Conservation (phyloP, 225 moss, liverwort and hornwort genomes). For the Straminergon stramineum region DNA sequence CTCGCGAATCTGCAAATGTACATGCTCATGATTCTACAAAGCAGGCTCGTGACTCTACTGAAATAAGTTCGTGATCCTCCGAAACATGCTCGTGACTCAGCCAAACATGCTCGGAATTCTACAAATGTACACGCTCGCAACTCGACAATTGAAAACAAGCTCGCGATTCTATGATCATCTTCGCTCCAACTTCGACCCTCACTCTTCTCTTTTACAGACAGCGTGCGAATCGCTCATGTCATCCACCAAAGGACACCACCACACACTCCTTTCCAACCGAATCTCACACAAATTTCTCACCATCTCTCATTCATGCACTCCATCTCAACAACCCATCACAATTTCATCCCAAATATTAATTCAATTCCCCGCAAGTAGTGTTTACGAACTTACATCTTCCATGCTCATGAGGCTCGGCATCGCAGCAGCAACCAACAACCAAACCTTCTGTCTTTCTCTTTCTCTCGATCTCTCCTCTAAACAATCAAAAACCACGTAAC, state of each 20-base stretch:
- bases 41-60: too few species aligned
- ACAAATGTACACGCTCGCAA: background rate
- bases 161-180: background rate
- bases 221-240: background rate
- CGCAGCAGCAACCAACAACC: background rate
- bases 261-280: background rate
- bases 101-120: background rate
- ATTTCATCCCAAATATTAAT: too few species aligned
- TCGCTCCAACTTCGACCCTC: background rate
- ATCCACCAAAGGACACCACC: background rate
- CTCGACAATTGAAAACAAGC: background rate
- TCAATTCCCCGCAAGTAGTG: background rate
- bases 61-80: background rate
- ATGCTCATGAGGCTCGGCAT: constrained; percentile 47
- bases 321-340: background rate
- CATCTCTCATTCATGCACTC: background rate
- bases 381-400: constrained; percentile 30
- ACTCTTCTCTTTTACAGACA: background rate
- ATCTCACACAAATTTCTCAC: background rate
- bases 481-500: background rate
- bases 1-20: background rate
- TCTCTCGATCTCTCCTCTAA: background rate
- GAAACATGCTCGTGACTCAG: background rate
- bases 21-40: background rate
- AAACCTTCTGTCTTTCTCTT: background rate